Conservation (phyloP, 1,284 basidiomycete species). For the Naganishia sp. region DNA sequence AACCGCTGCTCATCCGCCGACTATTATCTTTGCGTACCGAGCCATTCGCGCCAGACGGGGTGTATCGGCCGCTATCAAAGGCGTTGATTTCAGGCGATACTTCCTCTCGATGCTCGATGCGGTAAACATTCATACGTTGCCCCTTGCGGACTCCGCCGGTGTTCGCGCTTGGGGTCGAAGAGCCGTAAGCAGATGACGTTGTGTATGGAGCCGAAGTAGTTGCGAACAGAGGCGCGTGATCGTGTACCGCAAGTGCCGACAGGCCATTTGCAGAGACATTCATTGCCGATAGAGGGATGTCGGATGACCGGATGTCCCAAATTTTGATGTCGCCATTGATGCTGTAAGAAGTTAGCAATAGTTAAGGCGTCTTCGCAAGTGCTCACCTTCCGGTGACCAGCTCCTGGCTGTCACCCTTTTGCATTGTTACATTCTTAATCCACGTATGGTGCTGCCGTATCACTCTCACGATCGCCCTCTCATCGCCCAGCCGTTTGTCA, state of each 20-base stretch:
- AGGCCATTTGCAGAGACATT: conserved; percentile 71
- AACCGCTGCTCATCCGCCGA: conserved; percentile 18
- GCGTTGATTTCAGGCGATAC: conserved; percentile 37
- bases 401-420: conserved; percentile 70
- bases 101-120: conserved; percentile 45
- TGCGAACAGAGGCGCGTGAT: conserved; percentile 80
- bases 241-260: conserved; percentile 83
- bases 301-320: conserved; percentile 82
- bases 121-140: conserved; percentile 50
- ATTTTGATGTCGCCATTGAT: conserved; percentile 86
- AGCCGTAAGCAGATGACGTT: conserved; percentile 15
- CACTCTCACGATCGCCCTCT: conserved; percentile 30
- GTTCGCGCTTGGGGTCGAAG: conserved; percentile 36
- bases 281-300: conserved; percentile 66
- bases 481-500: conserved; percentile 80
- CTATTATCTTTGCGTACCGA: not conserved
- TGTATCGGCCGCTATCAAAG: conserved; percentile 29
- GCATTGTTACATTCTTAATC: conserved; percentile 88
- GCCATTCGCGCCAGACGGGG: conserved; percentile 17
- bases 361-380: not conserved
- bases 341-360: conserved; percentile 55
- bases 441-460: conserved; percentile 75
- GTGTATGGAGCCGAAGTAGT: conserved; percentile 46
- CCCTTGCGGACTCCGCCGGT: conserved; percentile 36
- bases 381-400: conserved; percentile 84